Evolutionary conservation across 164 flowering plant species (phyloP).

Genomic region (Kingdonia uniflora): DNA sequence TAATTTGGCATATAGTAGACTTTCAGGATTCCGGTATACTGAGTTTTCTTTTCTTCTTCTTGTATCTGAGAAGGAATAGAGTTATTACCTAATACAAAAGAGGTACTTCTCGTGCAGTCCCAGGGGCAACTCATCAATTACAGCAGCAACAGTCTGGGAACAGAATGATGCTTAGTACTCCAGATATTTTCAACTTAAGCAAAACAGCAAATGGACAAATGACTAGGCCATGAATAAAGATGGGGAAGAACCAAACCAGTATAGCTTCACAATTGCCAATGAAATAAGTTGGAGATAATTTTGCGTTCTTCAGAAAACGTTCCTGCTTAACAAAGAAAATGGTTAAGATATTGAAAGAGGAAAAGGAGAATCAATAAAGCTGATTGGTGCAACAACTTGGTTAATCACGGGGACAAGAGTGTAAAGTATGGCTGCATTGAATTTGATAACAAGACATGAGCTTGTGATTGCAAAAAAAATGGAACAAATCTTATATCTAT

Average conservation of each 20-base stretch:
- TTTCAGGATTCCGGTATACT: no score
- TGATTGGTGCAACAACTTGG: no score
- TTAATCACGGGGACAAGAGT: no score
- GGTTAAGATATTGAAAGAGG: neutral
- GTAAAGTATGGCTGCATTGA: no score
- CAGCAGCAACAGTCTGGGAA: constrained; percentile 77
- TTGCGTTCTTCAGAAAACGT: constrained; percentile 68
- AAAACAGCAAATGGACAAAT: neutral
- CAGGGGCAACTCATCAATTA: constrained; percentile 77
- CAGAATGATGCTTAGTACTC: neutral
- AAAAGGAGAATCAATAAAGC: no score
- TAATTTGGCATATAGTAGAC: no score
- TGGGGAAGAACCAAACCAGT: constrained; percentile 47
- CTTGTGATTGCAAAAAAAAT: no score
- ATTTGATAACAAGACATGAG: no score
- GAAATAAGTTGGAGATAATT: constrained; percentile 72
- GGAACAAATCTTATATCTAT: no score
- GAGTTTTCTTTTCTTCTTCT: no score
- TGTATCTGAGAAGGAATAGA: neutral
- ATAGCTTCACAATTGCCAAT: constrained; percentile 63
- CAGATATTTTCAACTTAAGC: neutral
- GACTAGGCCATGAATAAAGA: neutral
- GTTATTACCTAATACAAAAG: constrained; percentile 71
- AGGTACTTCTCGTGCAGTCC: constrained; percentile 75
- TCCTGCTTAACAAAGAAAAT: constrained; percentile 35